Conservation (phyloP, 305 asterid genomes). For the Nicotiana rustica region DNA sequence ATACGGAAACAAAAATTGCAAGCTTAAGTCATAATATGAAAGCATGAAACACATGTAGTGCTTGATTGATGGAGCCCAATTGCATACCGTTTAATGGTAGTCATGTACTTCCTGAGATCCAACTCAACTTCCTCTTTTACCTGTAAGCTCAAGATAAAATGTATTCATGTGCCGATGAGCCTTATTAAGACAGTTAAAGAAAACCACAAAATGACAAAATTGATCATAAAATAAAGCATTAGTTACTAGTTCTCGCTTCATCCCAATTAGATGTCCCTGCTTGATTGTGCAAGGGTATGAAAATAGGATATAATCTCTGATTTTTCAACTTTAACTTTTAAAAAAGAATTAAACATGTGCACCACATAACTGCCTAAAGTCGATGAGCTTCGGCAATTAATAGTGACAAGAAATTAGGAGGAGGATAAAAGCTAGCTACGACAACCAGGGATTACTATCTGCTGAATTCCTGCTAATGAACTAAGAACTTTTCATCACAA, state of each 20-base stretch:
- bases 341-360: not conserved
- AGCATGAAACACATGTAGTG: not conserved
- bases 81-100: constrained; percentile 65
- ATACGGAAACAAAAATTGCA: constrained; percentile 3
- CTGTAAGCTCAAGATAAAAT: constrained; percentile 51
- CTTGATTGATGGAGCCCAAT: not conserved
- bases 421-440: not conserved
- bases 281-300: no score
- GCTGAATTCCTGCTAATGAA: constrained; percentile 15
- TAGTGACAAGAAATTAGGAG: constrained; percentile 9
- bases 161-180: not conserved
- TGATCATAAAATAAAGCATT: not conserved
- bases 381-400: not conserved
- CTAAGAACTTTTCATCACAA: not conserved
- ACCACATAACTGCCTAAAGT: not conserved
- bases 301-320: no score
- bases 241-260: not conserved
- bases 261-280: not conserved
- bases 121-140: constrained; percentile 91
- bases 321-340: no score
- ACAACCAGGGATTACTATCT: not conserved
- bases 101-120: constrained; percentile 69
- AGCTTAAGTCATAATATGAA: constrained; percentile 4
- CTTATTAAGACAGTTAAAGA: constrained; percentile 19
- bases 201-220: not conserved